Evolutionary conservation across 1,284 basidiomycete species (phyloP).

Genomic region (Trametes polyzona): DNA sequence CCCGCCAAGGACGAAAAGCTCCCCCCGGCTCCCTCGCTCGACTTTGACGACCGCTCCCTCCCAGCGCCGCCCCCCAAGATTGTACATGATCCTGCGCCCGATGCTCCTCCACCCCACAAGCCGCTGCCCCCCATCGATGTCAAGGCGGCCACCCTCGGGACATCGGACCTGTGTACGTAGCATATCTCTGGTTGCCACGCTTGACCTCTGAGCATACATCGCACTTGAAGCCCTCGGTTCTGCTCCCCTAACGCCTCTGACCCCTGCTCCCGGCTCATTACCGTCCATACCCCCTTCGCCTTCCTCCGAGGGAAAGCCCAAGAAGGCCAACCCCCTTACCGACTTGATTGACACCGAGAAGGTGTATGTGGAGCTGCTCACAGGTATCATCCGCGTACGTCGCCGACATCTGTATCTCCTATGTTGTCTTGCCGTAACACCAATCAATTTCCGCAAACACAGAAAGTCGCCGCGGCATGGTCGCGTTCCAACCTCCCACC

Average conservation of each 20-base stretch:
- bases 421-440: slow-evolving; percentile 14
- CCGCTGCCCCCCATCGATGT: slow-evolving; percentile 36
- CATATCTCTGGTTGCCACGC: background rate
- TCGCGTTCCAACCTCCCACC: slow-evolving; percentile 94
- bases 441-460: slow-evolving; percentile 12
- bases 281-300: slow-evolving; percentile 34
- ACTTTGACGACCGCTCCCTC: slow-evolving; percentile 28
- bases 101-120: slow-evolving; percentile 16
- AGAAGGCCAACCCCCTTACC: slow-evolving; percentile 80
- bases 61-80: slow-evolving; percentile 44
- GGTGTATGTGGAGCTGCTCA: slow-evolving; percentile 89
- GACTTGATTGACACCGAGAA: slow-evolving; percentile 96
- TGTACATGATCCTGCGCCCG: slow-evolving; percentile 21
- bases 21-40: slow-evolving; percentile 40
- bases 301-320: slow-evolving; percentile 49
- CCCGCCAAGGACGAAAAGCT: slow-evolving; percentile 40
- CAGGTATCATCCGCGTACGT: slow-evolving; percentile 87
- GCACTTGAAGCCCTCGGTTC: slow-evolving; percentile 18
- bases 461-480: slow-evolving; percentile 98
- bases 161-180: slow-evolving; percentile 28
- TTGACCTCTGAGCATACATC: background rate
- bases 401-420: slow-evolving; percentile 18
- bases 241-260: slow-evolving; percentile 28
- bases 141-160: slow-evolving; percentile 36
- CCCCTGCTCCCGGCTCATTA: slow-evolving; percentile 28